Percentiles rank a stretch among this genome's conserved stretches.
Conservation (phyloP, 768 basidiomycete genomes). For the Mrakia hoshinonis region DNA sequence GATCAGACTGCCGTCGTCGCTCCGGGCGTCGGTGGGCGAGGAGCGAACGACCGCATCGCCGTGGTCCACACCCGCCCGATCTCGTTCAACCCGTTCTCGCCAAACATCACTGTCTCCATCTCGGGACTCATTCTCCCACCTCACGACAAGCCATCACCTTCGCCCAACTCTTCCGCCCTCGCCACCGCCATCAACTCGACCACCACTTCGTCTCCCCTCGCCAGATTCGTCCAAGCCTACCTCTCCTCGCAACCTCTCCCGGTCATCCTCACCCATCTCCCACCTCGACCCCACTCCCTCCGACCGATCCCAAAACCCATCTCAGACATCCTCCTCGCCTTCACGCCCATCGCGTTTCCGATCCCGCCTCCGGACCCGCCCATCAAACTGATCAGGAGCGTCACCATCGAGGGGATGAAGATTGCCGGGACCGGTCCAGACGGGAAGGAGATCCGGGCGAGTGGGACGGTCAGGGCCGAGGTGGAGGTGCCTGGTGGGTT, state of each 20-base stretch:
- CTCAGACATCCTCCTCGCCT: not conserved
- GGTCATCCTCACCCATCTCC: slow-evolving; percentile 5
- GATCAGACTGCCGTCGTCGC: too few relatives aligned
- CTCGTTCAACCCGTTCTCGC: not conserved
- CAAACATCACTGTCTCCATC: slow-evolving; percentile 3
- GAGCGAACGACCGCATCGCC: not conserved
- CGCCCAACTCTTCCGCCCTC: not conserved
- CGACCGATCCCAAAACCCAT: not conserved
- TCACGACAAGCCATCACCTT: not conserved
- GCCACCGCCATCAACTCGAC: not conserved
- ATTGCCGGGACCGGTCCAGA: slow-evolving; percentile 11
- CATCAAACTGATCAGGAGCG: slow-evolving; percentile 2
- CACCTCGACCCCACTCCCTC: not conserved
- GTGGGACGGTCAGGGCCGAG: slow-evolving; percentile 13
- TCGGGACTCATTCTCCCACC: slow-evolving; percentile 13
- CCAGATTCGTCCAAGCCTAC: slow-evolving; percentile 9
- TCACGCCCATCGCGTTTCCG: slow-evolving; percentile 13
- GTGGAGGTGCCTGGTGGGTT: slow-evolving; percentile 3
- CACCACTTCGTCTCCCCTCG: not conserved
- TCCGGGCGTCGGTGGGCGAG: not conserved
- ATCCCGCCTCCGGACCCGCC: slow-evolving; percentile 18
- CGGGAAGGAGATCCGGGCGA: slow-evolving; percentile 7
- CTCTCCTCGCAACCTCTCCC: slow-evolving; percentile 14
- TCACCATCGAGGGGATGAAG: slow-evolving; percentile 26
- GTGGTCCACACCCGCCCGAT: slow-evolving; percentile 7